phyloP scores from a whole-genome alignment of 176 grass and related monocot genomes.

The Hordeum vulgare region DNA sequence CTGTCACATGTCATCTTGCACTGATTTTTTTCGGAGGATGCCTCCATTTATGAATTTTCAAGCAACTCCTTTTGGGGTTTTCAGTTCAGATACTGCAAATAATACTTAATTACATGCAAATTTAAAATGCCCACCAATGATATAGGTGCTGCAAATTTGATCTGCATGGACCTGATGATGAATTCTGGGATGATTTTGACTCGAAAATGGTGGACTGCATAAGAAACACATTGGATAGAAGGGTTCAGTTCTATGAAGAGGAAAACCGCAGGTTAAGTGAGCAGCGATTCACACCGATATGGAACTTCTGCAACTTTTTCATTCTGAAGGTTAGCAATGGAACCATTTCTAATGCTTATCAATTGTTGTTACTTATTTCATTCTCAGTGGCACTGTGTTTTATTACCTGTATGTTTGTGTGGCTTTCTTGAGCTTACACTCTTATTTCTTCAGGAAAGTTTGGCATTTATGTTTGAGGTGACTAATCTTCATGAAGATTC shows the following conservation, averaged over 20 bases:
- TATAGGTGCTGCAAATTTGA: conserved; percentile 97
- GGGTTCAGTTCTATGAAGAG: conserved; percentile 94
- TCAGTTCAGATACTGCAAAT: conserved; percentile 5
- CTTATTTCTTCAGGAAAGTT: conserved; percentile 75
- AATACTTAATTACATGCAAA: not conserved
- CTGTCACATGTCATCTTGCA: not conserved
- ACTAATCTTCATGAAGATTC: conserved; percentile 96
- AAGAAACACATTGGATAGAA: conserved; percentile 86
- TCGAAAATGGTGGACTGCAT: conserved; percentile 90
- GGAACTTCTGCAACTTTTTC: conserved; percentile 99
- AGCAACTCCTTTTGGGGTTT: not conserved
- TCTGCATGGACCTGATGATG: conserved; percentile 68
- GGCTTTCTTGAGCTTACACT: not conserved
- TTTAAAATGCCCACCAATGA: conserved; percentile 18
- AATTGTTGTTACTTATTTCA: not conserved
- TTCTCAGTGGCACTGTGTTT: conserved; percentile 14
- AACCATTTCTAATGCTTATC: not conserved
- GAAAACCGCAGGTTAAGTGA: conserved; percentile 93
- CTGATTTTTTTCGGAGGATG: not conserved
- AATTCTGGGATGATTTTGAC: conserved; percentile 96
- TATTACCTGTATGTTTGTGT: conserved; percentile 6
- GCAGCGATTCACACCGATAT: conserved; percentile 80
- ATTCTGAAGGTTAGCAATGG: conserved; percentile 69
- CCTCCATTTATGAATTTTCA: not conserved
- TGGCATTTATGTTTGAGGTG: conserved; percentile 99